Conservation (phyloP, 805 yeast species). For the Maudiozyma barnettii region DNA sequence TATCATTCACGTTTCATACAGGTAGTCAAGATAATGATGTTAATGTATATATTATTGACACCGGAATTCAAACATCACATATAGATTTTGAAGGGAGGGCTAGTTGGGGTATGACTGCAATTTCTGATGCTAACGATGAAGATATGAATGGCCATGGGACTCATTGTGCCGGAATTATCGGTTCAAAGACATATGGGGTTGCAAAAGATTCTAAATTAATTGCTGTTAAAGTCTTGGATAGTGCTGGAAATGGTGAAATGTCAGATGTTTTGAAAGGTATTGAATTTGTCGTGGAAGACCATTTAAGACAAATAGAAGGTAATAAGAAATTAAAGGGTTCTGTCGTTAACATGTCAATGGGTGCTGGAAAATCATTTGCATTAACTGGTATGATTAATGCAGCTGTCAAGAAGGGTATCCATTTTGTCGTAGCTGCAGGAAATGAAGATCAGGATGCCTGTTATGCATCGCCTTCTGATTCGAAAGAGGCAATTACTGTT, state of each 20-base stretch:
- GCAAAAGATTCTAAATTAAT: conserved; percentile 69
- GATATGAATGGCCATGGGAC: conserved; percentile 93
- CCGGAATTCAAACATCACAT: conserved; percentile 57
- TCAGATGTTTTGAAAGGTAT: conserved; percentile 76
- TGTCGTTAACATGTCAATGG: conserved; percentile 83
- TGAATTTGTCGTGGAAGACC: conserved; percentile 71
- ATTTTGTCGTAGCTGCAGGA: conserved; percentile 93
- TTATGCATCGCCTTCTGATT: conserved; percentile 80
- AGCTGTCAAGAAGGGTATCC: conserved; percentile 76
- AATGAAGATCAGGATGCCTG: conserved; percentile 90
- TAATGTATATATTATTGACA: conserved; percentile 69
- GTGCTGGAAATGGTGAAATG: conserved; percentile 73
- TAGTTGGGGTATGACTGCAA: conserved; percentile 47
- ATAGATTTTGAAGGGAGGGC: conserved; percentile 60
- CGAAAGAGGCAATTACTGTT: conserved; percentile 75
- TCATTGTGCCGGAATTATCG: conserved; percentile 93
- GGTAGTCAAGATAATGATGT: conserved; percentile 64
- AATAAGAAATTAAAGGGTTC: conserved; percentile 61
- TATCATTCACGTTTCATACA: conserved; percentile 58
- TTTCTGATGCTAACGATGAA: conserved; percentile 46
- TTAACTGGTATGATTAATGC: conserved; percentile 80
- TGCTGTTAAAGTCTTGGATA: conserved; percentile 73
- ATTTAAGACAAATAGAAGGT: conserved; percentile 41
- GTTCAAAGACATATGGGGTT: conserved; percentile 66
- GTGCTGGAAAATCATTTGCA: conserved; percentile 83